phyloP scores from a whole-genome alignment of 768 basidiomycete species.

The Mycena filopes region DNA sequence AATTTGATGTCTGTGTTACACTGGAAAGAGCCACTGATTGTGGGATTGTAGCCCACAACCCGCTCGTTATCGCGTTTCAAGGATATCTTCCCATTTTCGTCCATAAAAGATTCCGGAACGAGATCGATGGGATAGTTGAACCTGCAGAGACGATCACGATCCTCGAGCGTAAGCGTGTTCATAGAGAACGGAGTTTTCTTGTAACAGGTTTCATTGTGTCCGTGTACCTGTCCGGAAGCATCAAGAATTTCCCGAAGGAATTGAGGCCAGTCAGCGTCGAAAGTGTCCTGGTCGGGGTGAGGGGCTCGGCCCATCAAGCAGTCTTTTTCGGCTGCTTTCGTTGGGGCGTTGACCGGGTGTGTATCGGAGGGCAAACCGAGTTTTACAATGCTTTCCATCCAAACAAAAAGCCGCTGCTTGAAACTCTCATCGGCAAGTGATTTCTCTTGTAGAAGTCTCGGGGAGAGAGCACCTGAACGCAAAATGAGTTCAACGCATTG shows the following conservation, averaged over 20 bases:
- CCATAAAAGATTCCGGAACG: constrained; percentile 15
- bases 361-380: constrained; percentile 1
- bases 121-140: constrained; percentile 17
- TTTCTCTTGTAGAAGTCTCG: constrained; percentile 2
- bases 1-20: constrained; percentile 33
- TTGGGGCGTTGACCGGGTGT: background rate
- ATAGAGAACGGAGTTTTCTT: constrained; percentile 12
- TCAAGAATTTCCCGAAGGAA: constrained; percentile 6
- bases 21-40: constrained; percentile 15
- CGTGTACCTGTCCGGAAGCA: background rate
- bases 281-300: background rate
- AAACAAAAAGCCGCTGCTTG: constrained; percentile 1
- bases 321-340: background rate
- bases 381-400: constrained; percentile 16
- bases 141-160: constrained; percentile 27
- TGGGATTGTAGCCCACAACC: constrained; percentile 26
- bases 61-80: constrained; percentile 7
- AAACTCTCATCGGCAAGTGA: background rate
- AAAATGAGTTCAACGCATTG: constrained; percentile 27
- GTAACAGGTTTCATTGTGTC: constrained; percentile 7
- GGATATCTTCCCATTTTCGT: constrained; percentile 30
- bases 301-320: background rate
- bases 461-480: constrained; percentile 10
- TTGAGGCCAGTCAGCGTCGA: background rate
- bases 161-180: background rate